Evolutionary conservation across 78 protist species (phyloP).

Genomic region (slime mould (Dictyostelium discoideum)): dicty_2.7 NC_007091.3:700001-700500

Average conservation of each 20-base stretch:
- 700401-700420: neutral
- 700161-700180: slow-evolving; percentile 80
- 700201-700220: too few relatives aligned
- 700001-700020: slow-evolving; percentile 59
- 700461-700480: neutral
- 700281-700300: too few relatives aligned
- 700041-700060: slow-evolving; percentile 83
- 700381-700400: neutral
- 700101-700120: slow-evolving; percentile 60
- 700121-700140: slow-evolving; percentile 38
- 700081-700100: slow-evolving; percentile 83
- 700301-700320: too few relatives aligned
- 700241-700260: too few relatives aligned
- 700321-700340: too few relatives aligned
- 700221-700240: too few relatives aligned
- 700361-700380: neutral
- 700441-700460: neutral
- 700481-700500: neutral
- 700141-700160: slow-evolving; percentile 60
- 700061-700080: slow-evolving; percentile 81
- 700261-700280: too few relatives aligned
- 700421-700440: neutral
- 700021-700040: slow-evolving; percentile 73
- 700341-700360: neutral
- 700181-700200: slow-evolving; percentile 81